A percentile compares a stretch with the other conserved stretches of the same genome.
phyloP scores from a whole-genome alignment of 805 yeast species.

The Komagataella pastoris region DNA sequence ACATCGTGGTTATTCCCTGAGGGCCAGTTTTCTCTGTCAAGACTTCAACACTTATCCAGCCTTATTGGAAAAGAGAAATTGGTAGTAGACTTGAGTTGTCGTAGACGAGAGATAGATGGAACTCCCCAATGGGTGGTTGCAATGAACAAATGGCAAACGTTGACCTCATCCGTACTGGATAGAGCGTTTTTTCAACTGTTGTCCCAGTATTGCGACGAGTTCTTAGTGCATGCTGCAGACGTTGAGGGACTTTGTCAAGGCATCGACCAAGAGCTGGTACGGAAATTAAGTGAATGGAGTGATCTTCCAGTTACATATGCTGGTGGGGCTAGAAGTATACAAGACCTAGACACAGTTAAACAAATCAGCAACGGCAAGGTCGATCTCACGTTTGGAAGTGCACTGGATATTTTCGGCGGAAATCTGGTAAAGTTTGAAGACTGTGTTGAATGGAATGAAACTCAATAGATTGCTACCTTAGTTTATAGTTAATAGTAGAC shows the following conservation, averaged over 20 bases:
- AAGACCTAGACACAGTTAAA: slow-evolving; percentile 57
- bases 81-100: slow-evolving; percentile 87
- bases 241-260: slow-evolving; percentile 96
- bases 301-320: slow-evolving; percentile 81
- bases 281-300: slow-evolving; percentile 64
- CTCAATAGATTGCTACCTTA: not conserved
- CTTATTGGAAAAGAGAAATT: slow-evolving; percentile 52
- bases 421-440: slow-evolving; percentile 61
- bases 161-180: slow-evolving; percentile 52
- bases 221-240: slow-evolving; percentile 94
- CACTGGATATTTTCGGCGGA: slow-evolving; percentile 94
- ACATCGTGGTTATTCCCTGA: slow-evolving; percentile 84
- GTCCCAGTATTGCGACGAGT: slow-evolving; percentile 65
- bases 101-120: slow-evolving; percentile 23
- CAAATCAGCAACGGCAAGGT: slow-evolving; percentile 67
- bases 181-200: slow-evolving; percentile 39
- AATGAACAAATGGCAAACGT: slow-evolving; percentile 92
- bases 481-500: not conserved
- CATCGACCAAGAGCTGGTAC: slow-evolving; percentile 70
- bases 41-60: slow-evolving; percentile 35
- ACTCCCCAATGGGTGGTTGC: slow-evolving; percentile 75
- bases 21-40: slow-evolving; percentile 33
- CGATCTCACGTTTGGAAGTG: slow-evolving; percentile 87
- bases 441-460: slow-evolving; percentile 58
- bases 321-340: slow-evolving; percentile 79